Conservation (phyloP, 768 basidiomycete genomes). For the Leccinellum rugosiceps region DNA sequence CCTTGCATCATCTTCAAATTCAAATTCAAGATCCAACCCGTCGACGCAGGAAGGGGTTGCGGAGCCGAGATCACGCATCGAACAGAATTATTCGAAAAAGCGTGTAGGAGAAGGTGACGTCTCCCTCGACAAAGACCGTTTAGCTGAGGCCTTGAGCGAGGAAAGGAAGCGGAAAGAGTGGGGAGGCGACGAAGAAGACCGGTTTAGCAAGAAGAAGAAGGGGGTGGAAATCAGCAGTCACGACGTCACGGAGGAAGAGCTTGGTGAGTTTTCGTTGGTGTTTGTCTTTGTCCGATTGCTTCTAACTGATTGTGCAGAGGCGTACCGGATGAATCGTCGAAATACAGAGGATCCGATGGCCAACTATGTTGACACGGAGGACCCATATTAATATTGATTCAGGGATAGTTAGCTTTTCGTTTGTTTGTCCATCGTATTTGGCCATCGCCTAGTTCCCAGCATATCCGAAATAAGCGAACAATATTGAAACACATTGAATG, state of each 20-base stretch:
- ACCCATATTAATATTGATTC: conserved; percentile 12
- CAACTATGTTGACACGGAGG: conserved; percentile 72
- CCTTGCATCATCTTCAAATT: conserved; percentile 42
- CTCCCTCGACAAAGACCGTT: conserved; percentile 64
- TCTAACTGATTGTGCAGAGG: conserved; percentile 54
- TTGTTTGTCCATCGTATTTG: not conserved
- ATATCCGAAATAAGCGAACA: conserved; percentile 20
- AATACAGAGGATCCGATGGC: conserved; percentile 89
- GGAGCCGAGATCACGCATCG: conserved; percentile 40
- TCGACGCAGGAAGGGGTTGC: conserved; percentile 31
- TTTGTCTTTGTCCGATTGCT: not conserved
- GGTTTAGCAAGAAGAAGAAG: conserved; percentile 60
- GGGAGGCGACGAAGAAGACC: conserved; percentile 52
- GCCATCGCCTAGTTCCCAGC: not conserved
- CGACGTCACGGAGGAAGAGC: conserved; percentile 88
- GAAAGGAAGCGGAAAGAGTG: conserved; percentile 76
- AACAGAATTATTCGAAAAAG: conserved; percentile 76
- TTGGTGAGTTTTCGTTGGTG: conserved; percentile 48
- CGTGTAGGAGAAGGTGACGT: conserved; percentile 80
- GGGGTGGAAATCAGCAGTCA: conserved; percentile 49
- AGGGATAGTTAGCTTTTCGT: not conserved
- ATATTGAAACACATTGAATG: conserved; percentile 12
- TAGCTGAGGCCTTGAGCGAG: conserved; percentile 69
- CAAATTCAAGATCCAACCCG: conserved; percentile 26
- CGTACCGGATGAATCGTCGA: conserved; percentile 77